These are phyloP conservation scores for Cornus kousa DNA, from an alignment of 148 eudicot genomes.

Conservation along the genomic window DNA sequence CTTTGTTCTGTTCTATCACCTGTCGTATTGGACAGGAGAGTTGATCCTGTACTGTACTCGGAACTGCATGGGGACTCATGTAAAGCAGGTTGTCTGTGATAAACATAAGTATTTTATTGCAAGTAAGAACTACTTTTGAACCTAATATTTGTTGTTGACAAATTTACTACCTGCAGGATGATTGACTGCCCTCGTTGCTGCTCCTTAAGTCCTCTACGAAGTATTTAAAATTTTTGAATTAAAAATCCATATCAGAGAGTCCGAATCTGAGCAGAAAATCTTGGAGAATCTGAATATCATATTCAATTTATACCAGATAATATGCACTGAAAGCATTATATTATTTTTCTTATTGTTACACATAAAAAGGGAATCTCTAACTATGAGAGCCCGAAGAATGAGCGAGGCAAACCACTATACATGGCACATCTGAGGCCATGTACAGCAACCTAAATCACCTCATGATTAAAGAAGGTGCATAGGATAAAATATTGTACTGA, in stretches of 20 bases:
- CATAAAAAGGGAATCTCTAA: background rate
- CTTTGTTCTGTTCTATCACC: too few species aligned
- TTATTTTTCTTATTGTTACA: background rate
- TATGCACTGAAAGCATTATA: background rate
- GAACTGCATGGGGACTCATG: too few species aligned
- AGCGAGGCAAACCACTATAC: background rate
- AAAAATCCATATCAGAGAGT: conserved; percentile 45
- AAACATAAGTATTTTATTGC: too few species aligned
- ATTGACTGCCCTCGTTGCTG: conserved; percentile 43
- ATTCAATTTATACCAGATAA: conserved; percentile 8
- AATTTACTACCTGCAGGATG: conserved; percentile 56
- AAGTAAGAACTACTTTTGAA: background rate
- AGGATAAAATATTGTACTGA: too few species aligned
- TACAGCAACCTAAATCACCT: too few species aligned
- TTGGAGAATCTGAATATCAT: conserved; percentile 58
- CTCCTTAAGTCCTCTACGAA: conserved; percentile 60
- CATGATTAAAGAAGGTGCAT: too few species aligned
- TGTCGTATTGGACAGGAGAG: too few species aligned
- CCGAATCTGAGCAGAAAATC: conserved; percentile 33
- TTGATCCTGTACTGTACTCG: too few species aligned
- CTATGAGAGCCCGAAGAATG: background rate
- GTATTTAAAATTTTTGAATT: conserved; percentile 54
- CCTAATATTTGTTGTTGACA: background rate
- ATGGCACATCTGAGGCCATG: background rate
- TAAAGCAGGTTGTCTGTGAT: too few species aligned